Evolutionary conservation across 441 rosid species (phyloP).

Genomic region (Populus tomentosa): DNA sequence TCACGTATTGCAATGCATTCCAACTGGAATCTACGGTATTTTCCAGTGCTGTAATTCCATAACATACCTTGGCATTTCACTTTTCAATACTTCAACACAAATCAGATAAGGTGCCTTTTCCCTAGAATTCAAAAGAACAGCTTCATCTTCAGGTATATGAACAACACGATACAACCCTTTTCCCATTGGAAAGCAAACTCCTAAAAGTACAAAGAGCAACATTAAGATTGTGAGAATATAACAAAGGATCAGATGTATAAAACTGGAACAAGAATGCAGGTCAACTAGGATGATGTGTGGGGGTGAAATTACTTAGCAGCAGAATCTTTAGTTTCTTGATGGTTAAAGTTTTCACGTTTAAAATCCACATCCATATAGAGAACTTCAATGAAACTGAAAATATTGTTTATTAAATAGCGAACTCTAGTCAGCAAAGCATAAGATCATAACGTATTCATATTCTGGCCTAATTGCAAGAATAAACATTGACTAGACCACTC

Average conservation of each 20-base stretch:
- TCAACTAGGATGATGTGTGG: background rate
- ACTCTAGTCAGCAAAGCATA: background rate
- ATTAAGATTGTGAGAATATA: slow-evolving; percentile 19
- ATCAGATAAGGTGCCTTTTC: slow-evolving; percentile 98
- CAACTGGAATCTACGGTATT: background rate
- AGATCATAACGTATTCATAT: background rate
- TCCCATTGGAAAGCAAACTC: slow-evolving; percentile 98
- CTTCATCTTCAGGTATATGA: slow-evolving; percentile 98
- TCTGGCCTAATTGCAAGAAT: background rate
- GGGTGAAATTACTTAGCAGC: background rate
- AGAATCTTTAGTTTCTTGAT: background rate
- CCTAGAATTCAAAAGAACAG: slow-evolving; percentile 94
- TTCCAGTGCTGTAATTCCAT: background rate
- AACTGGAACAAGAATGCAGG: background rate
- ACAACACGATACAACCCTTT: slow-evolving; percentile 91
- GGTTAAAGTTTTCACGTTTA: background rate
- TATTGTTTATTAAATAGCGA: background rate
- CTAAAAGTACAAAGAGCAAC: slow-evolving; percentile 37
- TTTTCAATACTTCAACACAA: slow-evolving; percentile 82
- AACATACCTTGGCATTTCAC: slow-evolving; percentile 71
- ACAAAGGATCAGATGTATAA: background rate
- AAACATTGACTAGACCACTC: background rate
- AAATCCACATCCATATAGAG: background rate
- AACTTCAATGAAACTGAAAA: background rate
- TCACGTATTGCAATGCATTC: background rate